Evolutionary conservation across 352 stramenopile genomes (phyloP).

Genomic region (Globisporangium paroecandrum): DNA sequence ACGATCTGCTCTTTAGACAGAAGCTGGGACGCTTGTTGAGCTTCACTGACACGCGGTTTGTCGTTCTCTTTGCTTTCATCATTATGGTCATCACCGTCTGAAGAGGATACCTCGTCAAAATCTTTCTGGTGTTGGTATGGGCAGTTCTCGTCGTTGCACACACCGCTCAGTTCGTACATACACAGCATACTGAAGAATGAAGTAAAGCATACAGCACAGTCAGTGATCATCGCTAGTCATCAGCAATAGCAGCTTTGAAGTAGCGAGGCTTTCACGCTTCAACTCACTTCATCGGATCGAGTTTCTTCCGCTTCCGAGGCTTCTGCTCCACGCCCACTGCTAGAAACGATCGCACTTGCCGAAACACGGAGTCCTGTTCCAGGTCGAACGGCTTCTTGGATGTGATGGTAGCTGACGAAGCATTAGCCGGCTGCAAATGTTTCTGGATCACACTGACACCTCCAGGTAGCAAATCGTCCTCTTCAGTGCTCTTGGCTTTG

Average conservation of each 20-base stretch:
- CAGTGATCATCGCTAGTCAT: not conserved
- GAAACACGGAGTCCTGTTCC: slow-evolving; percentile 19
- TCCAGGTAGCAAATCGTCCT: not conserved
- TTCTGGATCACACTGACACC: not conserved
- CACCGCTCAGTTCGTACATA: slow-evolving; percentile 67
- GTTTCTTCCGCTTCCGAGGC: slow-evolving; percentile 14
- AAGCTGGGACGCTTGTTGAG: not conserved
- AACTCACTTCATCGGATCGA: slow-evolving; percentile 61
- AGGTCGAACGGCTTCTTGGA: slow-evolving; percentile 12
- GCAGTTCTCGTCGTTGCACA: slow-evolving; percentile 75
- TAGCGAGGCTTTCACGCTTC: not conserved
- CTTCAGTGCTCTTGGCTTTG: slow-evolving; percentile 12
- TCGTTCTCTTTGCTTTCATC: slow-evolving; percentile 2
- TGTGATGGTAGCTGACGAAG: not conserved
- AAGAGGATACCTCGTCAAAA: slow-evolving; percentile 21
- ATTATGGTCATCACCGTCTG: not conserved
- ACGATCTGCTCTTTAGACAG: slow-evolving; percentile 26
- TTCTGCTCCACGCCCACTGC: slow-evolving; percentile 2
- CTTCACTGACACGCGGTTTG: not conserved
- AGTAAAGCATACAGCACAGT: not conserved
- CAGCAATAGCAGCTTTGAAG: not conserved
- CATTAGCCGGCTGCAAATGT: not conserved
- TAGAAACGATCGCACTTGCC: slow-evolving; percentile 27
- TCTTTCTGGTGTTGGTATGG: slow-evolving; percentile 63
- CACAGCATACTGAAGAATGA: slow-evolving; percentile 47